Conservation (phyloP, 257 asterid species). For the Coffea canephora region DNA sequence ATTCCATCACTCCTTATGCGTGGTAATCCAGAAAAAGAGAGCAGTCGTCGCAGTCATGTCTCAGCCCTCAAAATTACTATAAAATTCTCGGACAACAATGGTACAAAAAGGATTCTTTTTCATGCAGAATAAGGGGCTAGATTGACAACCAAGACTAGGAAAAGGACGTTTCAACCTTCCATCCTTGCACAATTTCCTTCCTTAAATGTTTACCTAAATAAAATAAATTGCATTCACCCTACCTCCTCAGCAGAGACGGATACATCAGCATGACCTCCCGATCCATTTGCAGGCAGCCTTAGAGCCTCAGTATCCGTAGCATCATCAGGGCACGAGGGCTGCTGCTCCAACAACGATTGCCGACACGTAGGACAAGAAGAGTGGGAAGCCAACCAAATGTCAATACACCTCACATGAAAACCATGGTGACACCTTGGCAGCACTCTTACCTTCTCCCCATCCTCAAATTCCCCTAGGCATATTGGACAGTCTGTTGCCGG, state of each 20-base stretch:
- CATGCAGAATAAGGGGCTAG: background rate
- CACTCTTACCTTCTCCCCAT: slow-evolving; percentile 73
- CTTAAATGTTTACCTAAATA: too few species aligned
- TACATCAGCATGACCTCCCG: slow-evolving; percentile 28
- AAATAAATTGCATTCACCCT: slow-evolving; percentile 22
- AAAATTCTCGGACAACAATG: background rate
- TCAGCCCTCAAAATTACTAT: background rate
- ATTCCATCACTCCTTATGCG: background rate
- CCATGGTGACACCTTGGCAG: slow-evolving; percentile 71
- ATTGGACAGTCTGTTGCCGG: slow-evolving; percentile 71
- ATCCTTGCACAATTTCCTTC: background rate
- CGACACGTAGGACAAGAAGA: slow-evolving; percentile 84
- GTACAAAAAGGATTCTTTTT: background rate
- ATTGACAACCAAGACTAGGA: background rate
- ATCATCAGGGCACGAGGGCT: slow-evolving; percentile 24
- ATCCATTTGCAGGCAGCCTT: slow-evolving; percentile 23
- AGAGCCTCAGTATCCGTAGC: slow-evolving; percentile 24
- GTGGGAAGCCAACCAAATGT: slow-evolving; percentile 67
- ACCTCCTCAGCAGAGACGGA: slow-evolving; percentile 44
- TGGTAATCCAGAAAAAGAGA: background rate
- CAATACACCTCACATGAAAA: slow-evolving; percentile 68
- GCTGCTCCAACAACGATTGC: slow-evolving; percentile 49
- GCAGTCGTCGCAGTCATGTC: background rate
- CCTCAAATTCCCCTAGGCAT: slow-evolving; percentile 65
- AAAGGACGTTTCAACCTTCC: background rate